Evolutionary conservation across 345 rosid species (phyloP).

Genomic region (Eucalyptus sp.): DNA sequence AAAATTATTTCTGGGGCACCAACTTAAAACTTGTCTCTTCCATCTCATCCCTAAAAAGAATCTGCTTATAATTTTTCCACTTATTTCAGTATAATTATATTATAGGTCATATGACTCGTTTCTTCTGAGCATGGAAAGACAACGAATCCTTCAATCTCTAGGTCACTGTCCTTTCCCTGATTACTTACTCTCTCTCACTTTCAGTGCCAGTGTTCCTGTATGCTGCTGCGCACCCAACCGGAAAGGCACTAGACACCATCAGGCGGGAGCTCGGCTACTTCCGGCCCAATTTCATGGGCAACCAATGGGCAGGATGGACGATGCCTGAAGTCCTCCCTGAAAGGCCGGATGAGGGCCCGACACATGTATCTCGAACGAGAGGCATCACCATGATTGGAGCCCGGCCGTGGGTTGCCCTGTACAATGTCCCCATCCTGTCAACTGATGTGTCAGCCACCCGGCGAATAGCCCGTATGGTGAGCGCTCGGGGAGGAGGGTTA

Average conservation of each 20-base stretch:
- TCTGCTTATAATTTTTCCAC: neutral
- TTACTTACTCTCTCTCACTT: neutral
- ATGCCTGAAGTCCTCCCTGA: slow-evolving; percentile 13
- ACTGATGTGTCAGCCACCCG: slow-evolving; percentile 26
- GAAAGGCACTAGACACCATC: slow-evolving; percentile 39
- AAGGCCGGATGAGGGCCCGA: slow-evolving; percentile 40
- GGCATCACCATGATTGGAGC: slow-evolving; percentile 52
- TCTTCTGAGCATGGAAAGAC: neutral
- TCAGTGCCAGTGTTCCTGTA: slow-evolving; percentile 54
- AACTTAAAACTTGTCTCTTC: neutral
- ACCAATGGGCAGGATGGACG: slow-evolving; percentile 48
- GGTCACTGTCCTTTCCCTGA: neutral
- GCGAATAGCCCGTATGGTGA: slow-evolving; percentile 41
- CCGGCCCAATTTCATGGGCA: slow-evolving; percentile 46
- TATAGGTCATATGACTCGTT: neutral
- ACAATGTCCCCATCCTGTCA: slow-evolving; percentile 39
- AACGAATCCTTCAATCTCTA: neutral
- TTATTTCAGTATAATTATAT: neutral
- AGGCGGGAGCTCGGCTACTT: slow-evolving; percentile 51
- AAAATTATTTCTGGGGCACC: neutral
- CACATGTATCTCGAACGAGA: slow-evolving; percentile 15
- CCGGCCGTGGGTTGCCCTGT: slow-evolving; percentile 29
- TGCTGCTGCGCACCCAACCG: slow-evolving; percentile 49
- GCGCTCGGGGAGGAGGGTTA: slow-evolving; percentile 58
- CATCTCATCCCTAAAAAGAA: neutral